Evolutionary conservation across 305 asterid species (phyloP).

Genomic region (Solanum aculeatissimum): DNA sequence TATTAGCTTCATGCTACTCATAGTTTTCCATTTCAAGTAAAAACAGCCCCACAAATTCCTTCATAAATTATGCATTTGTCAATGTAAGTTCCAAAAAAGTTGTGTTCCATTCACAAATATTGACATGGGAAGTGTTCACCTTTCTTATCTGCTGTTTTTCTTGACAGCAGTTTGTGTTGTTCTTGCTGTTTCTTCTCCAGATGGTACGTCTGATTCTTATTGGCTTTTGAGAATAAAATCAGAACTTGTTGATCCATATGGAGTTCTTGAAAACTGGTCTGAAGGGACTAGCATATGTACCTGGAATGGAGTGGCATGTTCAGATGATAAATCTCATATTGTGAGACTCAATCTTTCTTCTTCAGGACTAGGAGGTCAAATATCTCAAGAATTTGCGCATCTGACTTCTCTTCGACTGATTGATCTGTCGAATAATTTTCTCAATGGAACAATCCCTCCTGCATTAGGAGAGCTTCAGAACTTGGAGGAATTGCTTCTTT

Average conservation of each 20-base stretch:
- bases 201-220: constrained; percentile 32
- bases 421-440: constrained; percentile 54
- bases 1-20: background rate
- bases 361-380: constrained; percentile 45
- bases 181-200: constrained; percentile 12
- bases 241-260: constrained; percentile 40
- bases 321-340: constrained; percentile 34
- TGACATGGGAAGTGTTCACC: constrained; percentile 30
- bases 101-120: background rate
- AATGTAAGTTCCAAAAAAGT: background rate
- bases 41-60: background rate
- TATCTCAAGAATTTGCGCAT: constrained; percentile 41
- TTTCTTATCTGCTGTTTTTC: constrained; percentile 22
- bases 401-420: constrained; percentile 46
- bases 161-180: constrained; percentile 16
- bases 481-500: constrained; percentile 46
- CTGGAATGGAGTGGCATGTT: constrained; percentile 72
- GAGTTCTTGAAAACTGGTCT: constrained; percentile 58
- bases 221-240: constrained; percentile 51
- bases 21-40: background rate
- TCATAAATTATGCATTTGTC: background rate
- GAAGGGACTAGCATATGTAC: constrained; percentile 38
- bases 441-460: constrained; percentile 54
- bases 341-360: constrained; percentile 46
- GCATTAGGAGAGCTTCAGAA: constrained; percentile 42